These are phyloP conservation scores for Pseudocercospora eumusae DNA, from an alignment of 2,329 filamentous ascomycete genomes.

Conservation along the genomic window DNA sequence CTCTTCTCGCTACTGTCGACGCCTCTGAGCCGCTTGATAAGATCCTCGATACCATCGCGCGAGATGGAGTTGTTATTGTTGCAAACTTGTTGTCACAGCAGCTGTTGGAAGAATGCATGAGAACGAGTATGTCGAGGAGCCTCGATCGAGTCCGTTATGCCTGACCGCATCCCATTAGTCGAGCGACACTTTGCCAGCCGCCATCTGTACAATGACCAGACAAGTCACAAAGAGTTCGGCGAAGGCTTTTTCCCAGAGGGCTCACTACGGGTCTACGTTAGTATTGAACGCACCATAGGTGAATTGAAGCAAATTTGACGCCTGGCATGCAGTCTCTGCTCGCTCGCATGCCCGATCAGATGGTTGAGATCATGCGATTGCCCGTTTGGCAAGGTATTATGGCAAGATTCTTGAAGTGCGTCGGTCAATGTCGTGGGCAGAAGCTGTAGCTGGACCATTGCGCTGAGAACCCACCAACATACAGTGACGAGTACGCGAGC, in stretches of 20 bases:
- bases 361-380: constrained; percentile 4
- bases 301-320: neutral
- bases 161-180: neutral
- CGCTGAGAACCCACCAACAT: neutral
- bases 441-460: too few relatives aligned
- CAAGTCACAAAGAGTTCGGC: constrained; percentile 8
- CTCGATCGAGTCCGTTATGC: neutral
- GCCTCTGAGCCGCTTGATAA: constrained; percentile 5
- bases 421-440: neutral
- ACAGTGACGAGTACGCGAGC: constrained; percentile 1
- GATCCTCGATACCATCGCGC: constrained; percentile 2
- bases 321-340: neutral
- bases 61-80: neutral
- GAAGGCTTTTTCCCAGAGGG: constrained; percentile 8
- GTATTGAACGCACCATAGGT: neutral
- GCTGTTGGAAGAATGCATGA: constrained; percentile 6
- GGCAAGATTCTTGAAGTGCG: constrained; percentile 4
- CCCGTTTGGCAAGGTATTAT: constrained; percentile 10
- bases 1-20: neutral
- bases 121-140: neutral
- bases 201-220: constrained; percentile 4
- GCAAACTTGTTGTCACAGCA: neutral
- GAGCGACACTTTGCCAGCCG: constrained; percentile 8
- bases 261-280: neutral
- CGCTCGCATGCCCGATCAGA: constrained; percentile 4